phyloP scores from a whole-genome alignment of 2,329 filamentous ascomycete species.

The Penicillium sp. region DNA sequence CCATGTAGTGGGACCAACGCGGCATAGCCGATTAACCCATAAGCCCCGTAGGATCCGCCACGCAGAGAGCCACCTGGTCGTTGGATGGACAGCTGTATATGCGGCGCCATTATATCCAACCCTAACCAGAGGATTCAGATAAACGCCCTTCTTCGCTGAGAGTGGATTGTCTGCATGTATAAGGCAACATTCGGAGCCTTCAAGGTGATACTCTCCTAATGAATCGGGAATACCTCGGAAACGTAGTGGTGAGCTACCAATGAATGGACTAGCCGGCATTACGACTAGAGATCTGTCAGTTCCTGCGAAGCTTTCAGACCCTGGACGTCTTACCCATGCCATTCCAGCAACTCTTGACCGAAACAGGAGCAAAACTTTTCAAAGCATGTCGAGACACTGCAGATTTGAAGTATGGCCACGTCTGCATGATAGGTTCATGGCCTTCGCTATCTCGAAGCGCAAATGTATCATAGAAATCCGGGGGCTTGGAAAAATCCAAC shows the following conservation, averaged over 20 bases:
- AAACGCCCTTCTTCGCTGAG: constrained; percentile 32
- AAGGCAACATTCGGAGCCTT: constrained; percentile 76
- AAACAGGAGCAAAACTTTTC: constrained; percentile 51
- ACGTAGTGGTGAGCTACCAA: constrained; percentile 42
- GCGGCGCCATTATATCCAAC: constrained; percentile 36
- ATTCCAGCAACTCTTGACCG: constrained; percentile 66
- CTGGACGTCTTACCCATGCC: constrained; percentile 50
- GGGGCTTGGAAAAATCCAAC: constrained; percentile 64
- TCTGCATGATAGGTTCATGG: constrained; percentile 58
- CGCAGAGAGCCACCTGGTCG: constrained; percentile 47
- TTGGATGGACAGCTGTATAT: constrained; percentile 24
- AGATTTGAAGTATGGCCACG: constrained; percentile 62
- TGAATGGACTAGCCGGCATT: constrained; percentile 26
- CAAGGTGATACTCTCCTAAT: constrained; percentile 54
- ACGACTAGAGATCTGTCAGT: constrained; percentile 21
- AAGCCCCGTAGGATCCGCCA: constrained; percentile 51
- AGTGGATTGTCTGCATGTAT: constrained; percentile 41
- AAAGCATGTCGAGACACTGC: constrained; percentile 52
- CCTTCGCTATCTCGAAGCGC: constrained; percentile 66
- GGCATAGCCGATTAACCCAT: constrained; percentile 56
- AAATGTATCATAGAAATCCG: constrained; percentile 70
- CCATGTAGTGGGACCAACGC: constrained; percentile 43
- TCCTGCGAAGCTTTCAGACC: background rate
- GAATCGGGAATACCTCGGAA: constrained; percentile 64
- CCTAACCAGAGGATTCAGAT: constrained; percentile 41